Evolutionary conservation across 306 rosid species (phyloP).

Genomic region (Pyrus bretschneideri): DNA sequence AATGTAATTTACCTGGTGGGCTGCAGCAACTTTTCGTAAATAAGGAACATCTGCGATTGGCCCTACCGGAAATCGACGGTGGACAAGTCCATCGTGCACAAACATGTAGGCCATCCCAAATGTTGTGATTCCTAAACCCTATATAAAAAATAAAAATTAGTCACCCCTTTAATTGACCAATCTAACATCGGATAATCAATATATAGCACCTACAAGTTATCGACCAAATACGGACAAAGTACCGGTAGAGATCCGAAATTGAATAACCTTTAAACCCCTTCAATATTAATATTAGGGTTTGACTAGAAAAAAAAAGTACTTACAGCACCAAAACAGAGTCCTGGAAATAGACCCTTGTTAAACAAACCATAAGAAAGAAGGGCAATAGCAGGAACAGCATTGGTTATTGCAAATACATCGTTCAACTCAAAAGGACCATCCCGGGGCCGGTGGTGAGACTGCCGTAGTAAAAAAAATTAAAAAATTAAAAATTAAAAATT

Average conservation of each 20-base stretch:
- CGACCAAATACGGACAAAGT: too few relatives aligned
- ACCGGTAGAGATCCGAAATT: too few relatives aligned
- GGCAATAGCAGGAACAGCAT: constrained; percentile 74
- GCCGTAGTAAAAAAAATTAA: background rate
- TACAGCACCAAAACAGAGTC: constrained; percentile 89
- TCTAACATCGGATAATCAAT: too few relatives aligned
- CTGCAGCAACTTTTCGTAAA: constrained; percentile 73
- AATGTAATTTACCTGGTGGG: constrained; percentile 54
- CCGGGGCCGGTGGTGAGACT: constrained; percentile 85
- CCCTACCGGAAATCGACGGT: constrained; percentile 81
- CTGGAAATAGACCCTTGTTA: constrained; percentile 58
- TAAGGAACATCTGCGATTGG: constrained; percentile 88
- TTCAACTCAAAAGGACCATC: constrained; percentile 73
- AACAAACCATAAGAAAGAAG: constrained; percentile 65
- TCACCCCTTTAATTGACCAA: too few relatives aligned
- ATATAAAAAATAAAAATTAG: background rate
- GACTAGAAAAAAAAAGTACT: constrained; percentile 6
- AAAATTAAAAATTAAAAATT: too few relatives aligned
- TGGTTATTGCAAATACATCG: constrained; percentile 72
- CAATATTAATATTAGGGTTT: background rate
- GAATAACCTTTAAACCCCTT: too few relatives aligned
- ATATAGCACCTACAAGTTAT: too few relatives aligned
- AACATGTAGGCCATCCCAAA: constrained; percentile 97
- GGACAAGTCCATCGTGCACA: constrained; percentile 92
- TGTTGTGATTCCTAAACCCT: constrained; percentile 85